Evolutionary conservation across 2,329 filamentous ascomycete species (phyloP), one percentile per base, ranked within the genome.

Genomic region (Colletotrichum sp.): DNA sequence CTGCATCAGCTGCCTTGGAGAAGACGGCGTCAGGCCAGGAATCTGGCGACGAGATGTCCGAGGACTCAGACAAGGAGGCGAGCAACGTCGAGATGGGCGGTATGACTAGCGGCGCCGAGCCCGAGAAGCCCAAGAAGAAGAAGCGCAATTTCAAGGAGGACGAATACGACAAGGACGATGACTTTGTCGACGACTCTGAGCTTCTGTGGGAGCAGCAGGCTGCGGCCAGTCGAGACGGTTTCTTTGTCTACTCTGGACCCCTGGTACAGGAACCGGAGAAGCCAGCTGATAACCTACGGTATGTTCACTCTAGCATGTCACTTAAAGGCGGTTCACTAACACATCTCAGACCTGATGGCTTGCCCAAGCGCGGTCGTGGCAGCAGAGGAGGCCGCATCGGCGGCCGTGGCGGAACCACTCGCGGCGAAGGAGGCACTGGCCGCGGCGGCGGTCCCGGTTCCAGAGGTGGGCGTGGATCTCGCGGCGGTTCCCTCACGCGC

Each of bases 221-320:
- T 8, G 96, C 96, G 6, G 96, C 97, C 63, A 96, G 95, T 79
- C 95, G 96, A 80, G 97, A 99, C 82, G 97, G 97, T 2, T 99
- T 99, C 87, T 99, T 99, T 83, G 97, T 99, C 2, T 99, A 98
- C 85, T 98, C 95, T 76, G 97, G 97, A 5, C 96, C 96, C 10
- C 88, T 99, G 63, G 91, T 99, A 26, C 94, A 94, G 7, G 96
- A 98, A 84, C 94, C 93, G 26, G 94, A 98, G 85, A 96, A 97
- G 85, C 89, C 90, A 43, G 85, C 87, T 78, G 73, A 77, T 24
- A 83, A 61, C 18, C 12, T 85, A 73, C 87, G 87, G 89, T 91
- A 89, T 78, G 89, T 88, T 34, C 13, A 28, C 34, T 15, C 15
- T 18, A n/a, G 28, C n/a, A 21, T 55, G 32, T 38, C n/a, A 28